phyloP scores from a whole-genome alignment of 805 yeast genomes.

The Jamesozyma spencerorum region DNA sequence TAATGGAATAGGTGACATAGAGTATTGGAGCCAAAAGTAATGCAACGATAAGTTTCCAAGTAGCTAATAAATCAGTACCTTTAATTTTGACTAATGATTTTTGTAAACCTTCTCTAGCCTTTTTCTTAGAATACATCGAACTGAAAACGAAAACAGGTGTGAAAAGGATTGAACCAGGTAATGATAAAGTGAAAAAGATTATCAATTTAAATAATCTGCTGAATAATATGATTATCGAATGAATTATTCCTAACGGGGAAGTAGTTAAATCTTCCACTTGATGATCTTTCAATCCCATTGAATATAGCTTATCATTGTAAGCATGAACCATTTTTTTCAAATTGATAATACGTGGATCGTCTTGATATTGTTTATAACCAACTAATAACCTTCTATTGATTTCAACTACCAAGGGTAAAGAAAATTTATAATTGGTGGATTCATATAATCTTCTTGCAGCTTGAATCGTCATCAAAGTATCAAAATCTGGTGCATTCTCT shows the following conservation, averaged over 20 bases:
- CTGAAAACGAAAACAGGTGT: slow-evolving; percentile 78
- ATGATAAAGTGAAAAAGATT: slow-evolving; percentile 47
- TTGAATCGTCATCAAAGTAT: slow-evolving; percentile 86
- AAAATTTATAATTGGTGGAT: slow-evolving; percentile 23
- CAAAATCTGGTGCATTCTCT: slow-evolving; percentile 88
- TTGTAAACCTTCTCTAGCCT: slow-evolving; percentile 74
- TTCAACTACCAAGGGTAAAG: slow-evolving; percentile 73
- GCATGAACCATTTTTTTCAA: slow-evolving; percentile 53
- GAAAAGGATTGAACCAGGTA: slow-evolving; percentile 80
- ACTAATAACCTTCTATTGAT: slow-evolving; percentile 79
- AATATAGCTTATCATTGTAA: slow-evolving; percentile 58
- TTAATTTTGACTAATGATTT: slow-evolving; percentile 83
- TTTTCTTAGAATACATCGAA: slow-evolving; percentile 55
- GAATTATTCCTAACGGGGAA: slow-evolving; percentile 36
- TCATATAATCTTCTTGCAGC: slow-evolving; percentile 79
- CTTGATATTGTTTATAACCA: slow-evolving; percentile 70
- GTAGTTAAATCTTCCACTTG: slow-evolving; percentile 46
- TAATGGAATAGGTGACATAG: slow-evolving; percentile 63
- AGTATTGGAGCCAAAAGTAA: slow-evolving; percentile 78
- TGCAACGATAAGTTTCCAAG: slow-evolving; percentile 88
- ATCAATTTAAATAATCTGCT: slow-evolving; percentile 45
- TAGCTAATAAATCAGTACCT: slow-evolving; percentile 86
- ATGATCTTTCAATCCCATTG: slow-evolving; percentile 61
- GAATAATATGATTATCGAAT: slow-evolving; percentile 41
- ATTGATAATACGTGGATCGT: slow-evolving; percentile 57